These are phyloP conservation scores for Cinnamomum chago DNA, from an alignment of 164 flowering plant species.

Conservation along the genomic window DNA sequence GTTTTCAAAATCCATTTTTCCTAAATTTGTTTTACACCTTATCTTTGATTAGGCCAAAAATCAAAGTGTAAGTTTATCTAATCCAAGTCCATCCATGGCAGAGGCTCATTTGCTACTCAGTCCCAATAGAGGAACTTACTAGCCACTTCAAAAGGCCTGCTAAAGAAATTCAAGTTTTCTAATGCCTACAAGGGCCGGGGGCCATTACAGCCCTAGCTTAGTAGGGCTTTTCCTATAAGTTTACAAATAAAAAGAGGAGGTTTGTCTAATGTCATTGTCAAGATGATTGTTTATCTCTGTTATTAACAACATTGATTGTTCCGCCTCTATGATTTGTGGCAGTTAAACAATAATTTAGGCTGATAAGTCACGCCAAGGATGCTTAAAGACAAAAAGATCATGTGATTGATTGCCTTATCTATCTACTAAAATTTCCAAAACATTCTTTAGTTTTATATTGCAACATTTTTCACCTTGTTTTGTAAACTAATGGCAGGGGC, in stretches of 20 bases:
- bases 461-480: background rate
- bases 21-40: too few relatives aligned
- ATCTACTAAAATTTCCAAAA: background rate
- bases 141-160: too few relatives aligned
- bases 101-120: too few relatives aligned
- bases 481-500: background rate
- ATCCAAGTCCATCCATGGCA: too few relatives aligned
- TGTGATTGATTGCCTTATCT: background rate
- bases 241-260: background rate
- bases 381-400: slow-evolving; percentile 4
- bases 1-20: too few relatives aligned
- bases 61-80: too few relatives aligned
- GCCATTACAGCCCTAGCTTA: too few relatives aligned
- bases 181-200: too few relatives aligned
- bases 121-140: too few relatives aligned
- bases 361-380: background rate
- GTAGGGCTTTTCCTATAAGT: background rate
- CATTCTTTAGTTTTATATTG: background rate
- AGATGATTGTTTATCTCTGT: background rate
- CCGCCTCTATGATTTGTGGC: background rate
- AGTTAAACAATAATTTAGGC: background rate
- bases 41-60: too few relatives aligned
- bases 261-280: background rate
- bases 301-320: background rate
- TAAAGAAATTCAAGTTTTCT: too few relatives aligned